These are phyloP conservation scores for Heterobasidion annosum DNA, from an alignment of 1,284 basidiomycete species.

Conservation along the genomic window DNA sequence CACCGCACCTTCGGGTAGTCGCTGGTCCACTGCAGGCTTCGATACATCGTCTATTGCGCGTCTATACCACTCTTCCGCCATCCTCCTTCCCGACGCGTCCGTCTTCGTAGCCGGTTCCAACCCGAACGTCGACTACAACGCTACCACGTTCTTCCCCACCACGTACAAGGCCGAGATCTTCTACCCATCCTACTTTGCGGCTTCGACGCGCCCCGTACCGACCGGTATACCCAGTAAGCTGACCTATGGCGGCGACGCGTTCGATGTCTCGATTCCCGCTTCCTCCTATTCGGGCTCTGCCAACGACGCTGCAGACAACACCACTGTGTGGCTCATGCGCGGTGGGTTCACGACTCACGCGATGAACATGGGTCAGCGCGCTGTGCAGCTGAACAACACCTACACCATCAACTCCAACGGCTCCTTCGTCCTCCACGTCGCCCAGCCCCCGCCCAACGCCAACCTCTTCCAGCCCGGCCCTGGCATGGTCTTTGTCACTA, in stretches of 20 bases:
- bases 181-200: slow-evolving; percentile 78
- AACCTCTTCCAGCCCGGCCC: slow-evolving; percentile 84
- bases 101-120: slow-evolving; percentile 89
- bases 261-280: slow-evolving; percentile 59
- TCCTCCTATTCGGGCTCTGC: slow-evolving; percentile 59
- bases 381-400: slow-evolving; percentile 68
- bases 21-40: slow-evolving; percentile 71
- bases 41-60: slow-evolving; percentile 55
- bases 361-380: slow-evolving; percentile 91
- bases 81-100: slow-evolving; percentile 82
- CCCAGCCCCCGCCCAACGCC: slow-evolving; percentile 76
- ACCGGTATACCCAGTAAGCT: slow-evolving; percentile 66
- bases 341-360: slow-evolving; percentile 92
- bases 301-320: slow-evolving; percentile 65
- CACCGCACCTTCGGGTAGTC: slow-evolving; percentile 46
- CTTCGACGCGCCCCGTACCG: slow-evolving; percentile 63
- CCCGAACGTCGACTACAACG: slow-evolving; percentile 83
- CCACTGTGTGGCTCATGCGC: slow-evolving; percentile 76
- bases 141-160: slow-evolving; percentile 67
- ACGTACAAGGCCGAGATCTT: slow-evolving; percentile 85
- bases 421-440: slow-evolving; percentile 64
- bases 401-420: slow-evolving; percentile 78
- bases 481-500: slow-evolving; percentile 70
- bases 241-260: slow-evolving; percentile 80
- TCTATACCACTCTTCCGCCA: slow-evolving; percentile 85